phyloP scores from a whole-genome alignment of 2,329 filamentous ascomycete genomes.

The Juglanconis juglandina region DNA sequence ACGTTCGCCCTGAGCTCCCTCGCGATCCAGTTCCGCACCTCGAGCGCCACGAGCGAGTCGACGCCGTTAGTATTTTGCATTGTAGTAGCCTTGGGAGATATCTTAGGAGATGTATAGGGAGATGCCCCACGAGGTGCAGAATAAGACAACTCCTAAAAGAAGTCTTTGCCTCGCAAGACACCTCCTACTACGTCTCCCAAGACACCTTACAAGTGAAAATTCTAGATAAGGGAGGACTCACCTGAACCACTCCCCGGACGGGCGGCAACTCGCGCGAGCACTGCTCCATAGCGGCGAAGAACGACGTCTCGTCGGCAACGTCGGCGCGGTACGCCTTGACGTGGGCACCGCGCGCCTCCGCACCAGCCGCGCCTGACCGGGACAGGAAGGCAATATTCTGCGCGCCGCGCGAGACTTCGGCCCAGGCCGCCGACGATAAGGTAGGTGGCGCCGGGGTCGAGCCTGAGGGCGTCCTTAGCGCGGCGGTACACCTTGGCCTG shows the following conservation, averaged over 20 bases:
- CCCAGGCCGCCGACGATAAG: constrained; percentile 4
- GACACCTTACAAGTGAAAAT: too few relatives aligned
- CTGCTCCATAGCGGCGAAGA: neutral
- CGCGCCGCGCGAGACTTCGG: constrained; percentile 1
- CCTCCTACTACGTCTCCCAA: too few relatives aligned
- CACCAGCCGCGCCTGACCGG: neutral
- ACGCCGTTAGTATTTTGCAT: neutral
- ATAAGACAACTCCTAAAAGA: too few relatives aligned
- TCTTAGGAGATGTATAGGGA: too few relatives aligned
- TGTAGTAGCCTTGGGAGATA: too few relatives aligned
- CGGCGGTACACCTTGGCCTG: neutral
- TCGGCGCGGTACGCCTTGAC: neutral
- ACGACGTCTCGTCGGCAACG: neutral
- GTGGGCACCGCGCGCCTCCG: neutral
- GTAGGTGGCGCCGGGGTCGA: neutral
- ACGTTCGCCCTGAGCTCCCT: neutral
- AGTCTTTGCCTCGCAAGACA: too few relatives aligned
- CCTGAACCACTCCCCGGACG: constrained; percentile 13
- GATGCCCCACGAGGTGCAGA: too few relatives aligned
- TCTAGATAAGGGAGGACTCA: too few relatives aligned
- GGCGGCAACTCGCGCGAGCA: neutral
- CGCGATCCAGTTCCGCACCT: neutral
- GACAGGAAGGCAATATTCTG: constrained; percentile 5
- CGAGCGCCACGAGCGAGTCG: neutral
- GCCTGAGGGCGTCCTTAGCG: neutral